These are phyloP conservation scores for Ascochyta rabiei DNA, from an alignment of 2,329 filamentous ascomycete species.

Conservation along the genomic window DNA sequence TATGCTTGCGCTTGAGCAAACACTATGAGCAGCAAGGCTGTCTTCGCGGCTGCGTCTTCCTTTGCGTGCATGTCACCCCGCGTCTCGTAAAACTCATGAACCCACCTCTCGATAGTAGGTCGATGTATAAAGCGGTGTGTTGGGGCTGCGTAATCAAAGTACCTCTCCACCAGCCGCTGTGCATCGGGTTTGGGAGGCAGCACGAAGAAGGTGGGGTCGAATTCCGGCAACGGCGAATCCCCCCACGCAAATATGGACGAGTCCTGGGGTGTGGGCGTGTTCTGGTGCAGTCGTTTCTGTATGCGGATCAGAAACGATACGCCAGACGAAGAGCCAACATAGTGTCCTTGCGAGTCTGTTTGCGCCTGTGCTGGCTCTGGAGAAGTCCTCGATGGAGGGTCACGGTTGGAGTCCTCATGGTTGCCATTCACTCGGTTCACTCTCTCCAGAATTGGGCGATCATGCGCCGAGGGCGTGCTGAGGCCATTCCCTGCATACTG, in stretches of 20 bases:
- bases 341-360: conserved; percentile 56
- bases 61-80: conserved; percentile 49
- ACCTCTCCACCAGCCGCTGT: conserved; percentile 57
- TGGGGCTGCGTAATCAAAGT: conserved; percentile 66
- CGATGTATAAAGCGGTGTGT: conserved; percentile 65
- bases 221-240: conserved; percentile 56
- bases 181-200: conserved; percentile 52
- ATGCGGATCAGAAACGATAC: conserved; percentile 59
- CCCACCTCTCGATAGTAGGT: conserved; percentile 55
- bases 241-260: conserved; percentile 59
- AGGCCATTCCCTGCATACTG: conserved; percentile 11
- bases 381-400: conserved; percentile 47
- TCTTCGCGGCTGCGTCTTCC: conserved; percentile 51
- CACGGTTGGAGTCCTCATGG: conserved; percentile 23
- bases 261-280: conserved; percentile 41
- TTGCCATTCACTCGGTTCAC: conserved; percentile 22
- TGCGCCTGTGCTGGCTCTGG: conserved; percentile 52
- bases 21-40: conserved; percentile 59
- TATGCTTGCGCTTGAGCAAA: conserved; percentile 60
- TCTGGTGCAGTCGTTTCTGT: conserved; percentile 56
- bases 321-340: conserved; percentile 56
- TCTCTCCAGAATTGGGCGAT: conserved; percentile 23
- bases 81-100: conserved; percentile 56
- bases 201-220: conserved; percentile 52
- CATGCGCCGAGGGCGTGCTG: conserved; percentile 14